phyloP scores from a whole-genome alignment of 352 stramenopile genomes.

The Aphanomyces euteiches region DNA sequence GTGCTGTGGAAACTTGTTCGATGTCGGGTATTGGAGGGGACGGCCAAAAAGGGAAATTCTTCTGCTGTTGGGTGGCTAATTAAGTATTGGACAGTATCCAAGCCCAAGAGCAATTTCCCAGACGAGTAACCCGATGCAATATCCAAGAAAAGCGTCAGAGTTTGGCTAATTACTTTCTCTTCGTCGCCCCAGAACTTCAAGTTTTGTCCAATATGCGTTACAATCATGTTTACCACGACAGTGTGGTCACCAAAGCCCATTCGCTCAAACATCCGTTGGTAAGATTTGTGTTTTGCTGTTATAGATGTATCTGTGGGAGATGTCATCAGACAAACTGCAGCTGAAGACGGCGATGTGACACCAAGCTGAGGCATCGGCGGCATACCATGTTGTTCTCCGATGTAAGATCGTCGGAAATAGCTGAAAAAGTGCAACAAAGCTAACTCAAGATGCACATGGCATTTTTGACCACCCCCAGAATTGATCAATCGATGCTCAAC shows the following conservation, averaged over 20 bases:
- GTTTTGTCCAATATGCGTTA: conserved; percentile 98
- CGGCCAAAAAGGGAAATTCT: conserved; percentile 95
- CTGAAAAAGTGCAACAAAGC: conserved; percentile 97
- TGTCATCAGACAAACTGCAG: conserved; percentile 65
- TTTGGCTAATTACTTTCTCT: conserved; percentile 94
- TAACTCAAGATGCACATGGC: conserved; percentile 92
- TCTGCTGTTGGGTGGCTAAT: conserved; percentile 95
- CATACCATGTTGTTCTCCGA: conserved; percentile 88
- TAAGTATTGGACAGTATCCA: conserved; percentile 97
- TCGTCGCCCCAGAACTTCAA: conserved; percentile 98
- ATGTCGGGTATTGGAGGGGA: conserved; percentile 91
- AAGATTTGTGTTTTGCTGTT: conserved; percentile 93
- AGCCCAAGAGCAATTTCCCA: conserved; percentile 94
- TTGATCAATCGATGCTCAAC: conserved; percentile 93
- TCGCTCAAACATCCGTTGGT: conserved; percentile 96
- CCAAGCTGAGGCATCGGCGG: conserved; percentile 47
- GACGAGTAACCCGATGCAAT: conserved; percentile 96
- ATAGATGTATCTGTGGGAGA: conserved; percentile 62
- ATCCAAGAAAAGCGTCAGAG: conserved; percentile 95
- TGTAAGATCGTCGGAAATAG: conserved; percentile 89
- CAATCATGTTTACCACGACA: conserved; percentile 97
- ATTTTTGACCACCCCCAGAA: conserved; percentile 73
- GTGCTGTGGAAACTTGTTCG: conserved; percentile 97
- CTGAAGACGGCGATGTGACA: conserved; percentile 41
- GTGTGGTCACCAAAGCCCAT: conserved; percentile 97